Base-by-base conservation (phyloP, 208 protist species). In the Leptomonas seymouri region DNA sequence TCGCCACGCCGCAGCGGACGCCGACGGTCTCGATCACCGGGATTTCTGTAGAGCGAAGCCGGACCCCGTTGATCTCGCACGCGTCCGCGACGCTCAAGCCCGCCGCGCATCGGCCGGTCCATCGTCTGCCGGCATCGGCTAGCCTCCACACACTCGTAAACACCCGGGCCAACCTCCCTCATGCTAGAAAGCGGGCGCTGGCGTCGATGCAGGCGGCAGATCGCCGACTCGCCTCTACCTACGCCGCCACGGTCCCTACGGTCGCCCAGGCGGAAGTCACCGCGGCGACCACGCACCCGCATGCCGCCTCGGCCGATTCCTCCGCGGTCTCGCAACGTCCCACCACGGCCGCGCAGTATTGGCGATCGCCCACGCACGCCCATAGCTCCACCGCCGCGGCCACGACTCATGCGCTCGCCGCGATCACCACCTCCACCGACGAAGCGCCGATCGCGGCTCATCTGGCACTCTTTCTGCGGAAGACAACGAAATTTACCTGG, bases 101-200 rank as follows among this genome's bases (percentile, higher is more conserved):
- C 48, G 39, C 74, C 57, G 42, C 68, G 65, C 21, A 63, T 34
- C n/a, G 65, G 64, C 25, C 62, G 50, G 28, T 70, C 68, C 7
- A 50, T 36, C 20, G 55, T 28, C 62, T 80, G 74, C 42, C 67
- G 59, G 60, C 71, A 76, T 2, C 71, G 71, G 49, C 41, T 74
- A 25, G 84, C 77, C 21, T 83, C 80, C 36, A 84, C 39, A 58
- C 91, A 96, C 74, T 93, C 83, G 74, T 80, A 96, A 66, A 90
- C 78, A 0, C 84, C 87, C 7, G 65, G 59, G 30, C 79, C 80
- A 20, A 94, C 85, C 69, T 93, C 79, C n/a, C 79, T 74, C 91
- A 94, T 92, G 27, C 90, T 80, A 53, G 72, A 21, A 23, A 80
- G 53, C 30, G 84, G 85, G 54, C 91, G 88, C 8, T 80, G 71